Evolutionary conservation across 1,284 basidiomycete genomes (phyloP), one percentile per base, ranked within the genome.

Genomic region (Xerocomus minutiporus): DNA sequence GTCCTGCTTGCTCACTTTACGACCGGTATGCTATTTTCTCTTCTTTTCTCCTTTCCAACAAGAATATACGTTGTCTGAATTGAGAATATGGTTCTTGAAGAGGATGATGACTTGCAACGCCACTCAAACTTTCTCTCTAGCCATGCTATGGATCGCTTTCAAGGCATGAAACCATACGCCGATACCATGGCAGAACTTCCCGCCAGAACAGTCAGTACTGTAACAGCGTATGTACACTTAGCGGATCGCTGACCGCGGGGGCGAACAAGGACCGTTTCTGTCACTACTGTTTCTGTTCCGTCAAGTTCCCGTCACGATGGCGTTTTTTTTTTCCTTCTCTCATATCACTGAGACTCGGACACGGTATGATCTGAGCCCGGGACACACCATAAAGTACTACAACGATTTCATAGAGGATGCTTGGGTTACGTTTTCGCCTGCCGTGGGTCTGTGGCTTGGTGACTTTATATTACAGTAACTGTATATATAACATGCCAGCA

Each of bases 1-100:
- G 77, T 73, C 64, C 68, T 77, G 73, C 71, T 75, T 77, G 73
- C 71, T 75, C 70, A 65, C 69, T 65, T 75, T 69, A 75, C 69
- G 73, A 75, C 65, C 36, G 59, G 61, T 66, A 68, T 65, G 68
- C 65, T 64, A 63, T 50, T 55, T 53, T 54, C 49, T 34, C 50
- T 52, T 46, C 46, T 46, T 52, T 43, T 15, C 45, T 44, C 52
- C 46, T 61, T 59, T 45, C 50, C 48, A 8, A 50, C 34, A 53
- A 60, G 58, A 59, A 59, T 57, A 60, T 56, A 58, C 54, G 42
- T 56, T 50, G 43, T 41, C 51, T 49, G 45, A 13, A 48, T 42
- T 40, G 34, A 32, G 45, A 23, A 31, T 32, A 44, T 5, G n/a
- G 20, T 20, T 53, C 48, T 9, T 5, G n/a, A 31, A 34, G 6